Conservation (phyloP, 495 filamentous ascomycete species). For the Penicillium daleae region DNA sequence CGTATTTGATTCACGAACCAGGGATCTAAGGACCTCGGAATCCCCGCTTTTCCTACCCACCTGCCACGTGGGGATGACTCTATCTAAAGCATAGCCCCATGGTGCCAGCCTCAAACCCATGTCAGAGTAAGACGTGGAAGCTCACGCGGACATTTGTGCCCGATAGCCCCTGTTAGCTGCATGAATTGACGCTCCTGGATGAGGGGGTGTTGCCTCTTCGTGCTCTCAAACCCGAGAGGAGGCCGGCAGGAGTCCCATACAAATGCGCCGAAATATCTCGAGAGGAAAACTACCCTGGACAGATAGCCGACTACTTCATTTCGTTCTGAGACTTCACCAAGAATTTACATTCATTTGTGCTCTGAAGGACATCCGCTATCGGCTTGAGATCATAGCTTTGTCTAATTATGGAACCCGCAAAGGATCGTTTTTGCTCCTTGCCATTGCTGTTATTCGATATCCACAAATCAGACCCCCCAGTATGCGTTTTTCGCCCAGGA, state of each 20-base stretch:
- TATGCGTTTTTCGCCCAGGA: not conserved
- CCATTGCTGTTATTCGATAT: not conserved
- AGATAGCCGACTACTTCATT: not conserved
- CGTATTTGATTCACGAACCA: not conserved
- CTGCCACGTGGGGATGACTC: not conserved
- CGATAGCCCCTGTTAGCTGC: not conserved
- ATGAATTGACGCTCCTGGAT: not conserved
- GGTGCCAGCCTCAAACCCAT: not conserved
- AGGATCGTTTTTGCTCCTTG: not conserved
- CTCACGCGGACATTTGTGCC: not conserved
- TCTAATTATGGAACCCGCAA: not conserved
- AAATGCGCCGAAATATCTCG: not conserved
- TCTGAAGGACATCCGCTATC: not conserved
- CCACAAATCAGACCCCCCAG: not conserved
- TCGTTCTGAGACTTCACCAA: not conserved
- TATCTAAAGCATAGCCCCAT: not conserved
- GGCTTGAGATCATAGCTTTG: too few species aligned
- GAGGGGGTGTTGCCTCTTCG: not conserved
- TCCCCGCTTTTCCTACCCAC: not conserved
- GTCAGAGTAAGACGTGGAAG: not conserved
- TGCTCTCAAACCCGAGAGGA: not conserved
- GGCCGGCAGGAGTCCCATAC: not conserved
- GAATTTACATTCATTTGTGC: not conserved
- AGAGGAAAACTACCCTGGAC: not conserved
- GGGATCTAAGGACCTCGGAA: not conserved